These are phyloP conservation scores for Phytophthora idaei DNA, from an alignment of 352 stramenopile species.

Conservation along the genomic window DNA sequence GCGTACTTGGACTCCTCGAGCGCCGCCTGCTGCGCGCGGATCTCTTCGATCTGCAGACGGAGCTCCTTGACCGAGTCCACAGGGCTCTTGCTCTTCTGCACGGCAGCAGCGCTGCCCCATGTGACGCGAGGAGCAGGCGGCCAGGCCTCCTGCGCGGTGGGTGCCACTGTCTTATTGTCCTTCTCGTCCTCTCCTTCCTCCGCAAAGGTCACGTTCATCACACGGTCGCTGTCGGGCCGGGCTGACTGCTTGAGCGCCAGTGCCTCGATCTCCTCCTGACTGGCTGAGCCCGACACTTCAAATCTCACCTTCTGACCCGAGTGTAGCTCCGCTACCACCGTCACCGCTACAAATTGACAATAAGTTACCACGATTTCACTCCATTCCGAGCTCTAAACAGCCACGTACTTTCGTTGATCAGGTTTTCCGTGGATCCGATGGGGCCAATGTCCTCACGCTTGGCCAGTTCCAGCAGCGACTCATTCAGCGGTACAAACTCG, in stretches of 20 bases:
- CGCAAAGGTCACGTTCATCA: conserved; percentile 68
- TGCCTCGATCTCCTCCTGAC: conserved; percentile 68
- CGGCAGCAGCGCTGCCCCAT: conserved; percentile 48
- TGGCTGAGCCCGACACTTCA: conserved; percentile 57
- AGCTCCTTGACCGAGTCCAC: conserved; percentile 37
- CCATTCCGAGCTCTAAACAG: not conserved
- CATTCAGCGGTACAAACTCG: conserved; percentile 66
- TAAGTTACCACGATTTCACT: not conserved
- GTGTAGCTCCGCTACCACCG: conserved; percentile 59
- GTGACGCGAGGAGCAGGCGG: conserved; percentile 54
- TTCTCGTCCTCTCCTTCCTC: conserved; percentile 54
- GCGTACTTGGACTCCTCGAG: conserved; percentile 78
- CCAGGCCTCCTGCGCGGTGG: conserved; percentile 46
- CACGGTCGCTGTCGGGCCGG: conserved; percentile 43
- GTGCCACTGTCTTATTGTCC: conserved; percentile 10
- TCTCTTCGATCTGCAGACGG: conserved; percentile 59
- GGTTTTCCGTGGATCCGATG: conserved; percentile 53
- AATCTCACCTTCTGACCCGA: conserved; percentile 63
- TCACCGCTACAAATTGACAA: conserved; percentile 46
- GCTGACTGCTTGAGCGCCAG: conserved; percentile 56
- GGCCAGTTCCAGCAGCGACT: conserved; percentile 44
- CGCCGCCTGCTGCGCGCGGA: conserved; percentile 61
- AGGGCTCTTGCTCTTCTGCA: conserved; percentile 22
- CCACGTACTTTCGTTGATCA: conserved; percentile 72
- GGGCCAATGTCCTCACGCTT: conserved; percentile 74